A percentile compares a stretch with the other conserved stretches of the same genome.
Conservation (phyloP, 2,329 filamentous ascomycete species). For the Cordyceps fumosorosea region DNA sequence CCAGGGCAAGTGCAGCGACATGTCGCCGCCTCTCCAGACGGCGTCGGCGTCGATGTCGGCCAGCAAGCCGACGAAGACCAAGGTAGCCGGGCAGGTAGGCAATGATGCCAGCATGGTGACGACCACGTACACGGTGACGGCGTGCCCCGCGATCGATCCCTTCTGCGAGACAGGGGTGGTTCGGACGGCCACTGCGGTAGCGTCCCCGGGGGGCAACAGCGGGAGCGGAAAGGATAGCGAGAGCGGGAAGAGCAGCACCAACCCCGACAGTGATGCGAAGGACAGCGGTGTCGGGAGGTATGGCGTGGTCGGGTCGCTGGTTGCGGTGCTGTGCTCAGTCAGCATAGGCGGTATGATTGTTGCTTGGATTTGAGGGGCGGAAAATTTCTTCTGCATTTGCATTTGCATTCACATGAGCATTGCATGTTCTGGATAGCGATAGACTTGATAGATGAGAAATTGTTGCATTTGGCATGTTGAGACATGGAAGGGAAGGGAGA, state of each 20-base stretch:
- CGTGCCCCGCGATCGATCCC: slow-evolving; percentile 19
- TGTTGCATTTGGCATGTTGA: background rate
- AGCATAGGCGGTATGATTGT: background rate
- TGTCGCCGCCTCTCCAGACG: slow-evolving; percentile 19
- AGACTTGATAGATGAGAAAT: background rate
- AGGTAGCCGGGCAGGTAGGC: background rate
- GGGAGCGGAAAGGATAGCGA: slow-evolving; percentile 12
- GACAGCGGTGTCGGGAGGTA: background rate
- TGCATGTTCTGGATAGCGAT: background rate
- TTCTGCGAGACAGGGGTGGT: slow-evolving; percentile 21
- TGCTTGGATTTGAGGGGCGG: background rate
- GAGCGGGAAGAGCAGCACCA: background rate
- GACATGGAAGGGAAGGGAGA: no score
- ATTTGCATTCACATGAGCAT: background rate
- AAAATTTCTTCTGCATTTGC: background rate
- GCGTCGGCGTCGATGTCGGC: slow-evolving; percentile 2
- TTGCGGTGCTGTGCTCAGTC: slow-evolving; percentile 1
- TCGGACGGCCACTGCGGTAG: slow-evolving; percentile 20
- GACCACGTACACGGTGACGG: slow-evolving; percentile 24
- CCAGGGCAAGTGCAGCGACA: slow-evolving; percentile 28
- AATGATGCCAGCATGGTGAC: slow-evolving; percentile 16
- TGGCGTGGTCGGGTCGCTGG: background rate
- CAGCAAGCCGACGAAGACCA: background rate
- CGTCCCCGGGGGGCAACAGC: slow-evolving; percentile 14
- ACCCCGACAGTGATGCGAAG: background rate